Evolutionary conservation across 768 basidiomycete genomes (phyloP), one percentile per base, ranked within the genome.

Genomic region (Lactifluus volemus): DNA sequence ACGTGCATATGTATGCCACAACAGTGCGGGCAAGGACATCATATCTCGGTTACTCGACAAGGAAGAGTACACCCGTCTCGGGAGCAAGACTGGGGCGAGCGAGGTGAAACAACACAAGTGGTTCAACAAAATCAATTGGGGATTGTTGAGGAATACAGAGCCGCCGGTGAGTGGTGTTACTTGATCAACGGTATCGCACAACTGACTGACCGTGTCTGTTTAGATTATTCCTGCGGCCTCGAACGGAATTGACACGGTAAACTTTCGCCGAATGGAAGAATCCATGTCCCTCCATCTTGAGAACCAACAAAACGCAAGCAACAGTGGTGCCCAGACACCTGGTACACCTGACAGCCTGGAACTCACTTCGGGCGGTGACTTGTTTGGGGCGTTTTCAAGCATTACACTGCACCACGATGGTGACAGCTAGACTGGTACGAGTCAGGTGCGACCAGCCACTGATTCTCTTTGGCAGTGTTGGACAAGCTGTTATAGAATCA

Each of bases 51-150:
- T 98, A 56, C 76, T 99, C 68, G 89, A 91, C 80, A 99, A 99
- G 77, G 85, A 89, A 67, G 97, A 99, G 73, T 78, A 81, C 70
- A 86, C 83, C 58, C 81, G 97, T 63, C 73, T 98, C 41, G 97
- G 97, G 49, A 92, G 92, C 73, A 86, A 82, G 74, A 92, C 86
- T 67, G 97, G 97, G 30, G 97, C 97, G 59, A 96, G 93, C 70
- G 97, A 99, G 74, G 94, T 99, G 68, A 99, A 98, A 77, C 87
- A 90, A 60, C 97, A 98, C 81, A 94, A 92, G 72, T 99, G 97
- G 97, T 99, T 99, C 77, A 77, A 78, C 32, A 93, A 92, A 68
- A 85, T 96, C 70, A 95, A 92, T 75, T 99, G 96, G 97, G 97
- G 96, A 25, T 78, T 99, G 58, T 75, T 99, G 71, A 81, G 97